phyloP scores from a whole-genome alignment of 2,329 filamentous ascomycete genomes.

The Pseudogymnoascus pannorum region DNA sequence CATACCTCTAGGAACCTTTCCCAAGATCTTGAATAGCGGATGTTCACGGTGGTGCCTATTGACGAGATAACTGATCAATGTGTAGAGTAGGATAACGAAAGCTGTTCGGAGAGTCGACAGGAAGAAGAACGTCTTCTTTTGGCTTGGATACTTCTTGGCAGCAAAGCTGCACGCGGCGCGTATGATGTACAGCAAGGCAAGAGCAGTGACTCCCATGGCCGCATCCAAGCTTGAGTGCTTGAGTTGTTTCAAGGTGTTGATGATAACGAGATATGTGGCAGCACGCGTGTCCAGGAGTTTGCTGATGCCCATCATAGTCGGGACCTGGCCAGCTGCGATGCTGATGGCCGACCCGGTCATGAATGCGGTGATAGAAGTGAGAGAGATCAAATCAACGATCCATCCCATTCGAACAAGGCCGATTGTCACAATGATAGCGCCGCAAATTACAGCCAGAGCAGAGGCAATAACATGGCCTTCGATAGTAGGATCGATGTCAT shows the following conservation, averaged over 20 bases:
- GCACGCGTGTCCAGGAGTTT: constrained; percentile 55
- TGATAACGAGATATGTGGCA: constrained; percentile 73
- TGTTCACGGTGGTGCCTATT: constrained; percentile 61
- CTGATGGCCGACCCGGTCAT: constrained; percentile 94
- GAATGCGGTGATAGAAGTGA: constrained; percentile 85
- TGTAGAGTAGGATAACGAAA: constrained; percentile 88
- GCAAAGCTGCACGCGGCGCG: constrained; percentile 56
- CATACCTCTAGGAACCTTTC: constrained; percentile 65
- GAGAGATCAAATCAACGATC: constrained; percentile 87
- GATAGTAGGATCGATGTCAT: constrained; percentile 48
- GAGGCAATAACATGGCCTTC: constrained; percentile 64
- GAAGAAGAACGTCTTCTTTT: constrained; percentile 78
- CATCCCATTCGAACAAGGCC: constrained; percentile 77
- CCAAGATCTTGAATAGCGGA: constrained; percentile 67
- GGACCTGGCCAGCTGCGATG: constrained; percentile 78
- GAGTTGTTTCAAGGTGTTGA: constrained; percentile 72
- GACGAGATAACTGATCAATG: constrained; percentile 77
- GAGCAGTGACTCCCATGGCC: constrained; percentile 77
- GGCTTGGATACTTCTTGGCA: constrained; percentile 61
- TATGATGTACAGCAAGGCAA: constrained; percentile 70
- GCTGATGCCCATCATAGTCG: constrained; percentile 70
- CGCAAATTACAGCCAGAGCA: constrained; percentile 68
- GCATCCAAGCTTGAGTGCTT: constrained; percentile 65
- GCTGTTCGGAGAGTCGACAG: constrained; percentile 81
- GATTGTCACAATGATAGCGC: constrained; percentile 68